These are phyloP conservation scores for Crucibulum laeve DNA, from an alignment of 768 basidiomycete genomes.

Conservation along the genomic window DNA sequence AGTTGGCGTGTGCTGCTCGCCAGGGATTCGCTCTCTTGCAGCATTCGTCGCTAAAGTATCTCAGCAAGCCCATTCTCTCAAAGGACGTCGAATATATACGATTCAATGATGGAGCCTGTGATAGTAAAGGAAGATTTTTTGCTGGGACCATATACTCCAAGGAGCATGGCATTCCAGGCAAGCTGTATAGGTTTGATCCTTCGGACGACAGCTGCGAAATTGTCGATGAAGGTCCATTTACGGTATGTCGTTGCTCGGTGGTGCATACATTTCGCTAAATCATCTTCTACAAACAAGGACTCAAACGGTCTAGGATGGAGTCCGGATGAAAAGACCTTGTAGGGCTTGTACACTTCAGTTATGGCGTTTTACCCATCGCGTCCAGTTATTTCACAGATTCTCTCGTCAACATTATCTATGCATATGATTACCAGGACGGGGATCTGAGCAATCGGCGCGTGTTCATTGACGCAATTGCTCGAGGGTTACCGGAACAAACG, in stretches of 20 bases:
- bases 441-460: slow-evolving; percentile 50
- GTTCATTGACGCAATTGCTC: slow-evolving; percentile 51
- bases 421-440: slow-evolving; percentile 64
- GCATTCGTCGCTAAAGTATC: slow-evolving; percentile 38
- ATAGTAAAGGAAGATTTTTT: slow-evolving; percentile 59
- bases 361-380: slow-evolving; percentile 6
- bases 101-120: slow-evolving; percentile 73
- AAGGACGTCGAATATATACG: slow-evolving; percentile 40
- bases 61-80: slow-evolving; percentile 47
- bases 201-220: slow-evolving; percentile 37
- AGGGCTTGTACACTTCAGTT: slow-evolving; percentile 13
- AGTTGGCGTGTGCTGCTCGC: slow-evolving; percentile 61
- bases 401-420: slow-evolving; percentile 58
- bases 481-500: slow-evolving; percentile 43
- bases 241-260: slow-evolving; percentile 32
- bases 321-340: slow-evolving; percentile 59
- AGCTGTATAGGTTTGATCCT: slow-evolving; percentile 59
- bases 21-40: slow-evolving; percentile 52
- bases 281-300: slow-evolving; percentile 32
- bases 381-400: slow-evolving; percentile 73
- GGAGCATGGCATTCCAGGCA: slow-evolving; percentile 46
- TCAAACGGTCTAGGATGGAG: slow-evolving; percentile 66
- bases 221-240: slow-evolving; percentile 63
- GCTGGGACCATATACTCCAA: slow-evolving; percentile 58
- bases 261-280: slow-evolving; percentile 4